These are phyloP conservation scores for Lentinula lateritia DNA, from an alignment of 768 basidiomycete species.

Conservation along the genomic window DNA sequence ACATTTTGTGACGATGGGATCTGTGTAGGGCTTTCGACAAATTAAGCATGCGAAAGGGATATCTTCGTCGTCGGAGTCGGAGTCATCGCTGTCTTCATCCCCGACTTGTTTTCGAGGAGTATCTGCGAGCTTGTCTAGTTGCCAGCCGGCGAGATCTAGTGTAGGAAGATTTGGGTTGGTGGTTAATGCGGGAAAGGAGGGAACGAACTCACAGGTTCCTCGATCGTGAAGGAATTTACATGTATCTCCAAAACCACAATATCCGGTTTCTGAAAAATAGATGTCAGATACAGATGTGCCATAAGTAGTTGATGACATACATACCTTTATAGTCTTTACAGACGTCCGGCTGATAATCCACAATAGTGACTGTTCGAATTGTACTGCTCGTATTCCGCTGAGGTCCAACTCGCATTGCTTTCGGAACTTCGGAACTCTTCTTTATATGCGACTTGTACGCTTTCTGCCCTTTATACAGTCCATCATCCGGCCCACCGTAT, in stretches of 20 bases:
- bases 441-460: conserved; percentile 78
- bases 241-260: conserved; percentile 97
- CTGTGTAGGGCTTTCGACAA: conserved; percentile 90
- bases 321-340: conserved; percentile 99
- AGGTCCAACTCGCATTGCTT: conserved; percentile 82
- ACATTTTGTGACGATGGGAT: conserved; percentile 94
- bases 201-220: conserved; percentile 70
- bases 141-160: conserved; percentile 95
- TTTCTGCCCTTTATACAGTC: conserved; percentile 79
- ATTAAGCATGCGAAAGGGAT: conserved; percentile 98
- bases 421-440: conserved; percentile 79
- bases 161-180: conserved; percentile 8
- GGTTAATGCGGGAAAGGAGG: conserved; percentile 3
- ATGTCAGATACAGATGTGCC: not conserved
- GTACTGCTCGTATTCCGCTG: conserved; percentile 68
- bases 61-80: conserved; percentile 77
- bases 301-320: not conserved
- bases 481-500: conserved; percentile 70
- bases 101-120: conserved; percentile 59
- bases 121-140: conserved; percentile 89
- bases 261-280: conserved; percentile 78
- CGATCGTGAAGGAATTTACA: conserved; percentile 99
- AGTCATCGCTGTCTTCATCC: conserved; percentile 46
- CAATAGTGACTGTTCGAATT: conserved; percentile 89
- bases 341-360: conserved; percentile 98